Percentiles rank a stretch among this genome's conserved stretches.
Conservation (phyloP, 1,284 basidiomycete genomes). For the Ustilago bromivora region DNA sequence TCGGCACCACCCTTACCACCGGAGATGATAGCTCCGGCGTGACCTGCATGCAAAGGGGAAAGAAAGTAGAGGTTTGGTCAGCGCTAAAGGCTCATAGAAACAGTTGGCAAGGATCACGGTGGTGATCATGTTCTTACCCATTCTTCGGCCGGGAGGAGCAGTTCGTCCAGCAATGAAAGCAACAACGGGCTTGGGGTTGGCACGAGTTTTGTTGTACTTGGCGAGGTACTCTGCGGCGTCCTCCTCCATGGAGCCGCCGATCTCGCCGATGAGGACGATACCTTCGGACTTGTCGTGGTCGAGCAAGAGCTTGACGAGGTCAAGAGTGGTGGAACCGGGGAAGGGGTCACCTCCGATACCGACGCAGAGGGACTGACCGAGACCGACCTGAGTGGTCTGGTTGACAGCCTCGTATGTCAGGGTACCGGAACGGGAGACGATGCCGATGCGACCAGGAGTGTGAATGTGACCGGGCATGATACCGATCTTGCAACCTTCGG, state of each 20-base stretch:
- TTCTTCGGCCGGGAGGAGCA: slow-evolving; percentile 95
- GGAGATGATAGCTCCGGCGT: slow-evolving; percentile 86
- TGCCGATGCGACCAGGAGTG: slow-evolving; percentile 86
- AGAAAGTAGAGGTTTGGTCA: slow-evolving; percentile 6
- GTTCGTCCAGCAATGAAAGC: slow-evolving; percentile 96
- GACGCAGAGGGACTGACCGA: slow-evolving; percentile 95
- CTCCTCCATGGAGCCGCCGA: slow-evolving; percentile 99
- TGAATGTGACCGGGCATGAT: slow-evolving; percentile 99
- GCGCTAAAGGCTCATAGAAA: background rate
- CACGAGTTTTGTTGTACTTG: slow-evolving; percentile 88
- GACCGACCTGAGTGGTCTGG: slow-evolving; percentile 93
- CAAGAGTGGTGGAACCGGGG: slow-evolving; percentile 94
- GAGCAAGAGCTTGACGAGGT: slow-evolving; percentile 96
- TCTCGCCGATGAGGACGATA: slow-evolving; percentile 98
- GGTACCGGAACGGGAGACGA: slow-evolving; percentile 77
- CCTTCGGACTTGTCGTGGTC: slow-evolving; percentile 81
- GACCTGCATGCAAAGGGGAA: background rate
- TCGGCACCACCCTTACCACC: slow-evolving; percentile 96
- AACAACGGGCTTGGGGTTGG: slow-evolving; percentile 92
- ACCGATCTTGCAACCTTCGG: slow-evolving; percentile 97
- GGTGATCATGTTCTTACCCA: slow-evolving; percentile 75
- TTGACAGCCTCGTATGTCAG: slow-evolving; percentile 71
- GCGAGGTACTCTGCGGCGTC: slow-evolving; percentile 97
- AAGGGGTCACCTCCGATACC: slow-evolving; percentile 99
- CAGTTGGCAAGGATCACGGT: background rate